Conservation (phyloP, 1,139 yeast species). For the Magnusiomyces paraingens region DNA sequence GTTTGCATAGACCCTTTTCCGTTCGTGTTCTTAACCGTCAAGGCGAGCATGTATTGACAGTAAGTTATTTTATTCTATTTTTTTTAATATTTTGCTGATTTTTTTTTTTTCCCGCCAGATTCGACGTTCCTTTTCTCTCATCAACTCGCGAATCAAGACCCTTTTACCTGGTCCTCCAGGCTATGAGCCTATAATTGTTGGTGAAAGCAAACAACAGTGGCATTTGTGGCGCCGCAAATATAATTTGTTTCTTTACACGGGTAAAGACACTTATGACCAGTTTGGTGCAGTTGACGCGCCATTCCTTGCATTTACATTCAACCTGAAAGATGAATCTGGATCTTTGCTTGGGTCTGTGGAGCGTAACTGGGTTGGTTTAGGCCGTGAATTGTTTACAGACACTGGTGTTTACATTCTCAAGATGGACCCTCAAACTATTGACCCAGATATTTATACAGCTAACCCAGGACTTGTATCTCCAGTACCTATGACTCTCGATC, state of each 20-base stretch:
- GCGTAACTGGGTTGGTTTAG: slow-evolving; percentile 92
- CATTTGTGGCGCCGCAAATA: slow-evolving; percentile 88
- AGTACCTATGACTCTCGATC: slow-evolving; percentile 54
- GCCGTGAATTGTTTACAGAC: slow-evolving; percentile 87
- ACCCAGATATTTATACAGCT: slow-evolving; percentile 17
- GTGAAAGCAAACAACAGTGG: slow-evolving; percentile 90
- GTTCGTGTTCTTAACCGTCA: slow-evolving; percentile 70
- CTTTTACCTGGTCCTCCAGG: slow-evolving; percentile 42
- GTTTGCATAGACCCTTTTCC: slow-evolving; percentile 79
- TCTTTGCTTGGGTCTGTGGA: slow-evolving; percentile 69
- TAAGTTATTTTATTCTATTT: slow-evolving; percentile 33
- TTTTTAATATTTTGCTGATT: neutral
- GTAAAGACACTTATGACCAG: slow-evolving; percentile 47
- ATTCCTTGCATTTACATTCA: slow-evolving; percentile 79
- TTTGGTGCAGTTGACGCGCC: slow-evolving; percentile 87
- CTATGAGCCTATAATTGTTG: slow-evolving; percentile 48
- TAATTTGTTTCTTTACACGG: slow-evolving; percentile 48
- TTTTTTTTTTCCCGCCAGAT: slow-evolving; percentile 19
- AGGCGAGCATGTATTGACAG: slow-evolving; percentile 61
- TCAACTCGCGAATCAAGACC: slow-evolving; percentile 81
- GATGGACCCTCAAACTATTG: slow-evolving; percentile 60
- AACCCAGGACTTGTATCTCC: slow-evolving; percentile 31
- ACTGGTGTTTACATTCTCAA: slow-evolving; percentile 85
- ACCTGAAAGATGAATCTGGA: slow-evolving; percentile 54
- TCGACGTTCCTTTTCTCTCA: slow-evolving; percentile 72